Percentiles rank a stretch among this genome's conserved stretches.
These are phyloP conservation scores for Forsythia viridissima DNA, from an alignment of 257 asterid species.

Conservation along the genomic window DNA sequence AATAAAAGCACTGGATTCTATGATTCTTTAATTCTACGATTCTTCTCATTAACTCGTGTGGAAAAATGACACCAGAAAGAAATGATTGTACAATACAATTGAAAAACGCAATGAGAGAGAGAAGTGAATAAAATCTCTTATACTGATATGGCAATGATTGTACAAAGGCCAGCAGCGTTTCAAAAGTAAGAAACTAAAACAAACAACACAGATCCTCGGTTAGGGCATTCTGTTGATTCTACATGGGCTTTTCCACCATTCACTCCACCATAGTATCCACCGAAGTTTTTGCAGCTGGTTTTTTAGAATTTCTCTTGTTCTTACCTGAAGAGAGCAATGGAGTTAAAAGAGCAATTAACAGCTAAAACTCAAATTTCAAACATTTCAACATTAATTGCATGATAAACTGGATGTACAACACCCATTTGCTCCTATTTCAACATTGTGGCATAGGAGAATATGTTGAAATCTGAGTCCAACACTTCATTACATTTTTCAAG, in stretches of 20 bases:
- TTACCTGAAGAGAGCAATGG: slow-evolving; percentile 41
- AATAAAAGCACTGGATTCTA: not conserved
- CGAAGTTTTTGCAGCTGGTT: slow-evolving; percentile 40
- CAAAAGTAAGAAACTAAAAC: slow-evolving; percentile 4
- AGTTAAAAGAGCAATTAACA: not conserved
- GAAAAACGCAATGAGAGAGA: not conserved
- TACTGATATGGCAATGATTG: slow-evolving; percentile 10
- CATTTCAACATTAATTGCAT: not conserved
- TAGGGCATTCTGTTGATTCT: not conserved
- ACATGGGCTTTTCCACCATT: not conserved
- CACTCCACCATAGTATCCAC: slow-evolving; percentile 67
- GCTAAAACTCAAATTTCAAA: not conserved
- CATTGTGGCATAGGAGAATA: not conserved
- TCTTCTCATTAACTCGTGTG: not conserved
- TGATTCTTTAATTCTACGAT: not conserved
- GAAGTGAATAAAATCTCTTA: not conserved
- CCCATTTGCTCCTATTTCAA: not conserved
- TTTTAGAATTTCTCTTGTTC: slow-evolving; percentile 38
- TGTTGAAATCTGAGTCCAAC: not conserved
- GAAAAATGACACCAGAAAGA: no score
- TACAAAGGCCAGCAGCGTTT: not conserved
- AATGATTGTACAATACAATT: not conserved
- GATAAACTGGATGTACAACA: not conserved
- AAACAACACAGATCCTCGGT: not conserved
- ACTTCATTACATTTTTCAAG: not conserved